These are phyloP conservation scores for Bathelium albidoporum DNA, from an alignment of 495 filamentous ascomycete species.

Conservation along the genomic window DNA sequence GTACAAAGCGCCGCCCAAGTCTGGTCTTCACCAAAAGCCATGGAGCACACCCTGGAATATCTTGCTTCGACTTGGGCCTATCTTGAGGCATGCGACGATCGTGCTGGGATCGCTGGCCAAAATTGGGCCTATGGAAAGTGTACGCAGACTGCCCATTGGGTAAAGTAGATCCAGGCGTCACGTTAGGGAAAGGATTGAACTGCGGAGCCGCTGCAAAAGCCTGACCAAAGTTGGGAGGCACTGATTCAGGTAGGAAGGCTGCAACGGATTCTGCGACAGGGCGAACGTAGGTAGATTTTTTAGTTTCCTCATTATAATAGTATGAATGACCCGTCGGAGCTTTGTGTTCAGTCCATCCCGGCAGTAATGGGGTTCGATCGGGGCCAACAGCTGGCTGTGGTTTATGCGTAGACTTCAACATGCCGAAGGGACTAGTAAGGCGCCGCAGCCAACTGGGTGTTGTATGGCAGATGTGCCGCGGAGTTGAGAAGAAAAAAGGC, in stretches of 20 bases:
- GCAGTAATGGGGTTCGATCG: slow-evolving; percentile 47
- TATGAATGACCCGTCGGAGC: slow-evolving; percentile 80
- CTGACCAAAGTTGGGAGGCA: background rate
- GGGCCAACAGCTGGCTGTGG: slow-evolving; percentile 29
- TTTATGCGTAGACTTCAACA: slow-evolving; percentile 58
- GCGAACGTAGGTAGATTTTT: slow-evolving; percentile 76
- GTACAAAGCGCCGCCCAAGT: slow-evolving; percentile 74
- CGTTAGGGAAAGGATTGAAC: slow-evolving; percentile 11
- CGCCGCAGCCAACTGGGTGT: too few species aligned
- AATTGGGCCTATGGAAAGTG: slow-evolving; percentile 30
- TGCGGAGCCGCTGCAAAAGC: background rate
- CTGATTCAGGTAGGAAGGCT: background rate
- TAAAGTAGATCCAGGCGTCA: slow-evolving; percentile 12
- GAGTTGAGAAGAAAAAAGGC: background rate
- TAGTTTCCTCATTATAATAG: slow-evolving; percentile 79
- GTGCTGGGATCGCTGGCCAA: slow-evolving; percentile 2
- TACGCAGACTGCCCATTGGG: slow-evolving; percentile 37
- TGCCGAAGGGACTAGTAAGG: too few species aligned
- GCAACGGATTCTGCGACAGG: slow-evolving; percentile 38
- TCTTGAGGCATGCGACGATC: slow-evolving; percentile 55
- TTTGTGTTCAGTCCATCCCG: slow-evolving; percentile 88
- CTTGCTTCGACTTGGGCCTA: slow-evolving; percentile 67
- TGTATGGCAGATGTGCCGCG: too few species aligned
- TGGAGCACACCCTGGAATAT: slow-evolving; percentile 71
- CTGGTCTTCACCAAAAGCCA: slow-evolving; percentile 92